These are phyloP conservation scores for Kluyveromyces sp. DNA, from an alignment of 1,139 yeast genomes.

Conservation along the genomic window DNA sequence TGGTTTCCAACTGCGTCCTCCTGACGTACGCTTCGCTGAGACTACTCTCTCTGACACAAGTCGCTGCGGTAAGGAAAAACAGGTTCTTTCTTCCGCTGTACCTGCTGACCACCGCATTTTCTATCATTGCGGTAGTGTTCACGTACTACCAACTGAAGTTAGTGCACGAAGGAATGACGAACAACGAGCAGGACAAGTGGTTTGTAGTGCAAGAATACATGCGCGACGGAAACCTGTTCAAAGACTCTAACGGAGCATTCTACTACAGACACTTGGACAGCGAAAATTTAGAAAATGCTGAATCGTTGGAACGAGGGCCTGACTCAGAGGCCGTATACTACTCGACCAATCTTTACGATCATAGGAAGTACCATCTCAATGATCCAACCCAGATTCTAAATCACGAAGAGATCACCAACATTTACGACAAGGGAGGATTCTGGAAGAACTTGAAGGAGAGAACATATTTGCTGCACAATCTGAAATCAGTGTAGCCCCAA, in stretches of 20 bases:
- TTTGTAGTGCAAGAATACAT: conserved; percentile 58
- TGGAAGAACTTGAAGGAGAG: conserved; percentile 15
- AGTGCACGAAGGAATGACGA: conserved; percentile 77
- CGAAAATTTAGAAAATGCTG: background rate
- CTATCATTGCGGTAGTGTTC: conserved; percentile 51
- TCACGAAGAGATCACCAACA: conserved; percentile 17
- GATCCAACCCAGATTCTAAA: conserved; percentile 12
- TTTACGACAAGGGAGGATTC: conserved; percentile 24
- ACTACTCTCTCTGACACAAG: conserved; percentile 11
- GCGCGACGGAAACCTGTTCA: conserved; percentile 37
- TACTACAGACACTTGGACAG: conserved; percentile 11
- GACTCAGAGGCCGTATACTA: conserved; percentile 15
- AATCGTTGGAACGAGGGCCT: too few relatives aligned
- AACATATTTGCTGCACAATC: background rate
- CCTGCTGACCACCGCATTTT: conserved; percentile 46
- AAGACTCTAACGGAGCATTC: conserved; percentile 15
- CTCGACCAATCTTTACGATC: conserved; percentile 29
- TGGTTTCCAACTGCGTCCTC: conserved; percentile 49
- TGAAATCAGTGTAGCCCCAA: background rate
- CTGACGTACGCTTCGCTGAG: conserved; percentile 52
- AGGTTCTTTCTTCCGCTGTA: conserved; percentile 20
- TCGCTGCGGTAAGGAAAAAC: conserved; percentile 6
- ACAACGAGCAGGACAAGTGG: conserved; percentile 87
- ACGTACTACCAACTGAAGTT: conserved; percentile 53
- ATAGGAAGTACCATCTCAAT: conserved; percentile 12